Percentiles rank a stretch among this genome's conserved stretches.
These are phyloP conservation scores for Blastosporella zonata DNA, from an alignment of 1,284 basidiomycete genomes.

Conservation along the genomic window DNA sequence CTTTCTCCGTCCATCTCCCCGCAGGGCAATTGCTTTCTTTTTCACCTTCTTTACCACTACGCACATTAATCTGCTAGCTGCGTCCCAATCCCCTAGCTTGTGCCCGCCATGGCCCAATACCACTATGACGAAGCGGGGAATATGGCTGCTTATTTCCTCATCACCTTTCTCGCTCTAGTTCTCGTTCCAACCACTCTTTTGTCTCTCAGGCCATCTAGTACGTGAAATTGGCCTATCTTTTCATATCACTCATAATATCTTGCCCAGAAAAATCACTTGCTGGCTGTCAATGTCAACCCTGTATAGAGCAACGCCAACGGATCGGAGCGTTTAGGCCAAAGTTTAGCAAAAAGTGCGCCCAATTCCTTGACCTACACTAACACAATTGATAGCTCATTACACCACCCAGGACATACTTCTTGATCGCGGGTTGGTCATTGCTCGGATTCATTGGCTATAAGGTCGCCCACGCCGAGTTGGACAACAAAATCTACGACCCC, in stretches of 20 bases:
- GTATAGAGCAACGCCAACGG: constrained; percentile 53
- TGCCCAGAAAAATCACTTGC: constrained; percentile 27
- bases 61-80: neutral
- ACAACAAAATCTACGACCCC: constrained; percentile 86
- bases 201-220: constrained; percentile 34
- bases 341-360: constrained; percentile 42
- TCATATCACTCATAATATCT: constrained; percentile 5
- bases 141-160: constrained; percentile 87
- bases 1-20: neutral
- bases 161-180: constrained; percentile 80
- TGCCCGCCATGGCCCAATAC: constrained; percentile 37
- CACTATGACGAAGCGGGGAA: constrained; percentile 87
- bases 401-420: constrained; percentile 45
- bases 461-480: constrained; percentile 56
- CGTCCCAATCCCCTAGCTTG: neutral
- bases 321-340: constrained; percentile 45
- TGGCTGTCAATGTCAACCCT: constrained; percentile 70
- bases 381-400: constrained; percentile 6
- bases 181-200: constrained; percentile 75
- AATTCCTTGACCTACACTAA: neutral
- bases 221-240: constrained; percentile 31
- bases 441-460: constrained; percentile 71
- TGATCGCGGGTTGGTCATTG: constrained; percentile 74
- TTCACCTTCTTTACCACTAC: neutral
- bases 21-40: neutral